A percentile compares a stretch with the other conserved stretches of the same genome.
phyloP scores from a whole-genome alignment of 768 basidiomycete species.

The Mycena pura region DNA sequence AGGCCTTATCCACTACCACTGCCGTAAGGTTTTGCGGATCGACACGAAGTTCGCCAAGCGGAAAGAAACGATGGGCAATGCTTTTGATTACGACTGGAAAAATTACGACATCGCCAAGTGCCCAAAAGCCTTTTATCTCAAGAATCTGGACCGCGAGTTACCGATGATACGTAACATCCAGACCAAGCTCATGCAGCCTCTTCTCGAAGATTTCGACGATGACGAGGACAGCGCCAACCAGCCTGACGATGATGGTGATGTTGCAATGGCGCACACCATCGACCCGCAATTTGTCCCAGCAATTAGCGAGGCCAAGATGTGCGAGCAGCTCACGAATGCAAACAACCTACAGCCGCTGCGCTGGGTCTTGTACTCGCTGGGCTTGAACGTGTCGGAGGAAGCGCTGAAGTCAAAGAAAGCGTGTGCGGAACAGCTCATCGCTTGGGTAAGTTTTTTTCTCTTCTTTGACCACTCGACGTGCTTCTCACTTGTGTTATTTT shows the following conservation, averaged over 20 bases:
- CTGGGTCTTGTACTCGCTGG: too few species aligned
- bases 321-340: too few species aligned
- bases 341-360: too few species aligned
- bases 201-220: background rate
- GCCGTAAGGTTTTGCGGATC: constrained; percentile 15
- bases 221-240: too few species aligned
- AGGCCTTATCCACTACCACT: constrained; percentile 27
- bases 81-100: background rate
- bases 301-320: too few species aligned
- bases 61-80: background rate
- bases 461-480: background rate
- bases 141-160: too few species aligned
- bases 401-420: too few species aligned
- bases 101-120: background rate
- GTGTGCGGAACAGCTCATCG: background rate
- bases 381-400: too few species aligned
- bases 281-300: too few species aligned
- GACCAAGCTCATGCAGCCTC: background rate
- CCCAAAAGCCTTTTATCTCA: background rate
- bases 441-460: background rate
- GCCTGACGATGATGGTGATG: too few species aligned
- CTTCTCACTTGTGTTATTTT: too few species aligned
- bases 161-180: background rate
- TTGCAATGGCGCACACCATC: too few species aligned
- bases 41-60: background rate